Evolutionary conservation across 169 alveolate species (phyloP).

Genomic region (Plasmodium falciparum): DNA sequence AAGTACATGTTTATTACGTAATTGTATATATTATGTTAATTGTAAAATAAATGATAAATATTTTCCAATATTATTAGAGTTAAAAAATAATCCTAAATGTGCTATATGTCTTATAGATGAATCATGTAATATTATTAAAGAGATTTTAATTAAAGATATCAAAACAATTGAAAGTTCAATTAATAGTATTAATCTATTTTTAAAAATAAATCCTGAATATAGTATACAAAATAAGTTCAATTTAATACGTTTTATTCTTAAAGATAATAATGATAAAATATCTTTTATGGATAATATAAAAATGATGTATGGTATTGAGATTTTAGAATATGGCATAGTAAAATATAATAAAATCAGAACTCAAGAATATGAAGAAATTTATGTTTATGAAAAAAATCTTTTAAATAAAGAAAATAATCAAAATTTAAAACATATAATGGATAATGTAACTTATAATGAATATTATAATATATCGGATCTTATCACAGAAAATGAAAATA

Average conservation of each 20-base stretch:
- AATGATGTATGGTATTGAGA: slow-evolving; percentile 64
- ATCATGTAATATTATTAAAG: slow-evolving; percentile 34
- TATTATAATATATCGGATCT: slow-evolving; percentile 14
- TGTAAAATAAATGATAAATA: slow-evolving; percentile 33
- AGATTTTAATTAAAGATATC: slow-evolving; percentile 58
- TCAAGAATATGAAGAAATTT: slow-evolving; percentile 51
- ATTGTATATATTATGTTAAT: slow-evolving; percentile 48
- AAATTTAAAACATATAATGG: slow-evolving; percentile 18
- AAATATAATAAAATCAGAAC: slow-evolving; percentile 65
- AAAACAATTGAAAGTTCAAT: slow-evolving; percentile 37
- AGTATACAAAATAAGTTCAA: slow-evolving; percentile 30
- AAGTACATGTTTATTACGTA: slow-evolving; percentile 41
- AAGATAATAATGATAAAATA: slow-evolving; percentile 36
- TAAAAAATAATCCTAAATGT: slow-evolving; percentile 62
- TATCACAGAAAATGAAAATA: slow-evolving; percentile 22
- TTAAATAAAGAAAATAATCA: slow-evolving; percentile 33
- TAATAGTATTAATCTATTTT: slow-evolving; percentile 53
- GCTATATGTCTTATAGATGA: slow-evolving; percentile 38
- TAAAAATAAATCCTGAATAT: slow-evolving; percentile 62
- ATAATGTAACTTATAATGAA: slow-evolving; percentile 25
- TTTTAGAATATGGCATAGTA: slow-evolving; percentile 66
- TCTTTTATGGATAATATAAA: slow-evolving; percentile 54
- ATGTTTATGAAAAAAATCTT: slow-evolving; percentile 50
- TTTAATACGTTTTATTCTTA: slow-evolving; percentile 32
- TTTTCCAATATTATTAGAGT: slow-evolving; percentile 40